Evolutionary conservation across 2,329 filamentous ascomycete species (phyloP).

Genomic region (Ascochyta viciae-villosae): DNA sequence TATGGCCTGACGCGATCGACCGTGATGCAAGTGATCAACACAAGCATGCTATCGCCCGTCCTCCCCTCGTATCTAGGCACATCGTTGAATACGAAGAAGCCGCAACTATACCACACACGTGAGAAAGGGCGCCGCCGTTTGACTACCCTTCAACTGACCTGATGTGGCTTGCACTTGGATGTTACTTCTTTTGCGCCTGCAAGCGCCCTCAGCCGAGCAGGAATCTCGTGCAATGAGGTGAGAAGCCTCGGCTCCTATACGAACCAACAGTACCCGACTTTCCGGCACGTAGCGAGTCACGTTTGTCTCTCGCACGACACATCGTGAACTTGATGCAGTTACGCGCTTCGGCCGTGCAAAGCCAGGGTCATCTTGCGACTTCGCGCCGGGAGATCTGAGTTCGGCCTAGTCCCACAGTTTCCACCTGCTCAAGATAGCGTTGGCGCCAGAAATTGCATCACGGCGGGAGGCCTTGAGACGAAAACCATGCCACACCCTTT

Average conservation of each 20-base stretch:
- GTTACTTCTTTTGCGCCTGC: background rate
- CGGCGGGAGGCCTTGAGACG: slow-evolving; percentile 16
- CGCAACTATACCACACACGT: slow-evolving; percentile 3
- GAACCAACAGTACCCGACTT: background rate
- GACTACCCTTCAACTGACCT: background rate
- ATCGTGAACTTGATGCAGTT: slow-evolving; percentile 3
- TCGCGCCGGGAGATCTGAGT: slow-evolving; percentile 16
- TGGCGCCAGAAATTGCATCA: slow-evolving; percentile 16
- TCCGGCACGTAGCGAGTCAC: slow-evolving; percentile 8
- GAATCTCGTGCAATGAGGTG: background rate
- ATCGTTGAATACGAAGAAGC: slow-evolving; percentile 5
- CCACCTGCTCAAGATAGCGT: slow-evolving; percentile 12
- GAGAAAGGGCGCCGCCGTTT: slow-evolving; percentile 4
- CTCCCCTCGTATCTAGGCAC: slow-evolving; percentile 1
- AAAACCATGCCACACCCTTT: background rate
- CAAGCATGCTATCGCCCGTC: slow-evolving; percentile 4
- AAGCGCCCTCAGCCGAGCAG: background rate
- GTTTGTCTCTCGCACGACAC: background rate
- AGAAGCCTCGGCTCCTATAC: background rate
- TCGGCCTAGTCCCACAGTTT: slow-evolving; percentile 14
- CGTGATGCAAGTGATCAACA: slow-evolving; percentile 5
- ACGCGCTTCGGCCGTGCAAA: slow-evolving; percentile 5
- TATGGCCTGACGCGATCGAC: background rate
- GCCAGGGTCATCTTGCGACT: background rate
- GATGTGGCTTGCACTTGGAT: background rate